Evolutionary conservation across 495 filamentous ascomycete genomes (phyloP).

Genomic region (Entonaema liquescens): DNA sequence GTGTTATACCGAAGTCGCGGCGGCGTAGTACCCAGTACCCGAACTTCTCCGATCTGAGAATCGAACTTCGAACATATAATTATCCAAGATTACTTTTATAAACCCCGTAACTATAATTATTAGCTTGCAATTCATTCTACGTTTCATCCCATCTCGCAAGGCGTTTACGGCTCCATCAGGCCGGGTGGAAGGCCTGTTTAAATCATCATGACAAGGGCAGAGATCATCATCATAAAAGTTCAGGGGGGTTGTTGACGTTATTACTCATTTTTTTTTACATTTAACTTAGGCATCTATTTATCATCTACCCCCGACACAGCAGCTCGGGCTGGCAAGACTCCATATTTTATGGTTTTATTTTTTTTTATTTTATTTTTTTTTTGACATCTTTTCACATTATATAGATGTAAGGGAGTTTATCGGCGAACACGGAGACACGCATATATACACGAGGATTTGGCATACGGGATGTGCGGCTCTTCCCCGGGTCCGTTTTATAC

Average conservation of each 20-base stretch:
- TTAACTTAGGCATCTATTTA: not conserved
- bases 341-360: not conserved
- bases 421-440: conserved; percentile 15
- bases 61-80: not conserved
- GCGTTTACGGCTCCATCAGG: conserved; percentile 30
- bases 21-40: conserved; percentile 20
- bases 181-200: conserved; percentile 10
- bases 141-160: conserved; percentile 31
- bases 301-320: not conserved
- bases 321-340: not conserved
- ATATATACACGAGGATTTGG: conserved; percentile 12
- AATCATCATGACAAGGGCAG: conserved; percentile 12
- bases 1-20: conserved; percentile 25
- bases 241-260: conserved; percentile 10
- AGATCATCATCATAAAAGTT: conserved; percentile 33
- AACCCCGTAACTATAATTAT: conserved; percentile 11
- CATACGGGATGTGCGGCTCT: not conserved
- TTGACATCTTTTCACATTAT: not conserved
- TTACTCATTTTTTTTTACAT: conserved; percentile 5
- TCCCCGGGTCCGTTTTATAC: not conserved
- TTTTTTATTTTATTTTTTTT: not conserved
- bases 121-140: conserved; percentile 27
- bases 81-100: not conserved
- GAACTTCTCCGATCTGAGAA: not conserved
- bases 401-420: conserved; percentile 9